Conservation (phyloP, 2,329 filamentous ascomycete genomes). For the Coleophoma crateriformis region DNA sequence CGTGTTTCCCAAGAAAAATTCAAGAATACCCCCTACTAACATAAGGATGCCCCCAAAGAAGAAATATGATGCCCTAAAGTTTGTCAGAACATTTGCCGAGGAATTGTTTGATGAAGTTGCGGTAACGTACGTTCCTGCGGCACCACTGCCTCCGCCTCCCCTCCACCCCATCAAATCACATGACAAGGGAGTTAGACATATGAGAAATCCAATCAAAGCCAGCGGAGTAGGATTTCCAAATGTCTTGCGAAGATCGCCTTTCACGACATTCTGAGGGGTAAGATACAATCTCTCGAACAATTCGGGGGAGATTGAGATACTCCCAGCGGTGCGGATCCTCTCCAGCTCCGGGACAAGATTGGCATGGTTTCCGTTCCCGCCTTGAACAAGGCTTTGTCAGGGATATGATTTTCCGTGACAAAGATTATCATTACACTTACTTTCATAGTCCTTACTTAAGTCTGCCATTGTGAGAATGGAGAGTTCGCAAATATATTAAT, state of each 20-base stretch:
- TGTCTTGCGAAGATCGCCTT: conserved; percentile 44
- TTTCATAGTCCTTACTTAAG: too few species aligned
- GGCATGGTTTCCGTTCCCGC: too few species aligned
- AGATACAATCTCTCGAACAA: conserved; percentile 59
- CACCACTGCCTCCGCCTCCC: conserved; percentile 43
- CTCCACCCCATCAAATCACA: conserved; percentile 50
- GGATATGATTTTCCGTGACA: too few species aligned
- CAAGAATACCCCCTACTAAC: conserved; percentile 44
- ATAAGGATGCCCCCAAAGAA: conserved; percentile 50
- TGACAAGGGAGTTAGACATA: conserved; percentile 41
- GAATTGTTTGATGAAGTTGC: neutral
- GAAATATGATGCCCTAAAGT: conserved; percentile 25
- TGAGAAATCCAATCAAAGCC: conserved; percentile 46
- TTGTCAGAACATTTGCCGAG: neutral
- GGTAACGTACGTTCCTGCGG: conserved; percentile 2
- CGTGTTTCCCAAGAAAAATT: conserved; percentile 53
- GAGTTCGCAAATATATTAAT: too few species aligned
- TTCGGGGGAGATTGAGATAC: conserved; percentile 47
- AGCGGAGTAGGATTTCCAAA: conserved; percentile 57
- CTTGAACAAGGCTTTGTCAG: too few species aligned
- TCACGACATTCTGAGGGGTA: conserved; percentile 42
- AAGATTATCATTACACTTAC: too few species aligned
- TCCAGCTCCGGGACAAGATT: neutral
- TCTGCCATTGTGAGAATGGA: too few species aligned
- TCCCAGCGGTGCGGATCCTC: conserved; percentile 26